phyloP scores from a whole-genome alignment of 495 filamentous ascomycete species.

The Neurospora hispaniola region DNA sequence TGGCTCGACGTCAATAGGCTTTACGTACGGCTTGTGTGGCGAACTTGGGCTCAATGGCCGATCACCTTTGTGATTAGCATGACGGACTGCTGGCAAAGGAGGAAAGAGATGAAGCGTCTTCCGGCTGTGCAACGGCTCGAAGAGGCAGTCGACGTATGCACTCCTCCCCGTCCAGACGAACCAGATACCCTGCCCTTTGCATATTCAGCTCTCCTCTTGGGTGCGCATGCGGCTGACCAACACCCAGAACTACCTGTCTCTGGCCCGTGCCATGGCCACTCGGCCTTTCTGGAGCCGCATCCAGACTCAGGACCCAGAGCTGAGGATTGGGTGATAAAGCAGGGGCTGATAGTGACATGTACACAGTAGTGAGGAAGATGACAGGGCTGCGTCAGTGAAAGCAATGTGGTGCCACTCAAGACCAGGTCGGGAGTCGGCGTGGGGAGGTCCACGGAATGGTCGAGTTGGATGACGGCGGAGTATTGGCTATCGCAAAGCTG shows the following conservation, averaged over 20 bases:
- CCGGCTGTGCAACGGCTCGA: background rate
- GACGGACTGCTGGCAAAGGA: background rate
- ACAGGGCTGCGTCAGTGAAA: background rate
- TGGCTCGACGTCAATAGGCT: background rate
- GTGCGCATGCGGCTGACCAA: background rate
- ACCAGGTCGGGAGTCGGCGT: background rate
- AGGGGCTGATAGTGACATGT: background rate
- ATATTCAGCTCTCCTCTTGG: background rate
- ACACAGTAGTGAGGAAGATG: background rate
- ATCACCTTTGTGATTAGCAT: background rate
- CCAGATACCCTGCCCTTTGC: background rate
- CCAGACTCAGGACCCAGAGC: background rate
- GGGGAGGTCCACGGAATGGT: background rate
- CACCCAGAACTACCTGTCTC: background rate
- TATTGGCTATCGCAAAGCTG: background rate
- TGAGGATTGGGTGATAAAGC: background rate
- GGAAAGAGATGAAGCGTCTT: background rate
- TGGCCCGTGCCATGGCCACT: background rate
- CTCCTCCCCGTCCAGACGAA: background rate
- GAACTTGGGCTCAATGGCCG: background rate
- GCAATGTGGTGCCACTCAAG: background rate
- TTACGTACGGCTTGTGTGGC: background rate
- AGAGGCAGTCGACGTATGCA: background rate
- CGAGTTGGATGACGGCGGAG: background rate
- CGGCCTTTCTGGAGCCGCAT: background rate